Conservation (phyloP, 176 grass and related monocot genomes). For the Miscanthus lutarioriparius region DNA sequence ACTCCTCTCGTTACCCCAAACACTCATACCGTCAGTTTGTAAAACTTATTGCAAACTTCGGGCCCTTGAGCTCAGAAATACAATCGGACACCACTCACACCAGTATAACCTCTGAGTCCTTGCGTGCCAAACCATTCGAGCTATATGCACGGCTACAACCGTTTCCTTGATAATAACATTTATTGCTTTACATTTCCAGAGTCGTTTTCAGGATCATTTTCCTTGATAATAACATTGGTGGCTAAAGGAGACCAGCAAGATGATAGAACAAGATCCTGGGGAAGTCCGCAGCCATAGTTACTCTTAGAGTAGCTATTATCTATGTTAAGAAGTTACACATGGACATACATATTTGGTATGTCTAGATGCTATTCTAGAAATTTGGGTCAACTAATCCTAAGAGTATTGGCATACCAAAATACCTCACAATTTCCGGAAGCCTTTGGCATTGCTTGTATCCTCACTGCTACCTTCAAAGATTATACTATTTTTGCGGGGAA, state of each 20-base stretch:
- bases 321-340: conserved; percentile 21
- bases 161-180: too few species aligned
- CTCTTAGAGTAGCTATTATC: neutral
- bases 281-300: neutral
- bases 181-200: too few species aligned
- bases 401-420: neutral
- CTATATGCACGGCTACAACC: too few species aligned
- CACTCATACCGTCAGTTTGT: too few species aligned
- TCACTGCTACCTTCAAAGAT: neutral
- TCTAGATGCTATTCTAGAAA: neutral
- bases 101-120: too few species aligned
- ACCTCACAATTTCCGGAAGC: conserved; percentile 1
- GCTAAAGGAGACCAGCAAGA: neutral
- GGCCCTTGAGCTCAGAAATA: too few species aligned
- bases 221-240: neutral
- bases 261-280: neutral
- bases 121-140: too few species aligned
- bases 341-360: conserved; percentile 10
- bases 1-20: too few species aligned
- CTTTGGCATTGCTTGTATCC: neutral
- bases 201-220: too few species aligned
- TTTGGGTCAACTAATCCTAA: neutral
- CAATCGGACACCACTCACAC: too few species aligned
- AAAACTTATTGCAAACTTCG: too few species aligned
- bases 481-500: neutral